Evolutionary conservation across 495 filamentous ascomycete genomes (phyloP).

Genomic region (Penicillium argentinense): DNA sequence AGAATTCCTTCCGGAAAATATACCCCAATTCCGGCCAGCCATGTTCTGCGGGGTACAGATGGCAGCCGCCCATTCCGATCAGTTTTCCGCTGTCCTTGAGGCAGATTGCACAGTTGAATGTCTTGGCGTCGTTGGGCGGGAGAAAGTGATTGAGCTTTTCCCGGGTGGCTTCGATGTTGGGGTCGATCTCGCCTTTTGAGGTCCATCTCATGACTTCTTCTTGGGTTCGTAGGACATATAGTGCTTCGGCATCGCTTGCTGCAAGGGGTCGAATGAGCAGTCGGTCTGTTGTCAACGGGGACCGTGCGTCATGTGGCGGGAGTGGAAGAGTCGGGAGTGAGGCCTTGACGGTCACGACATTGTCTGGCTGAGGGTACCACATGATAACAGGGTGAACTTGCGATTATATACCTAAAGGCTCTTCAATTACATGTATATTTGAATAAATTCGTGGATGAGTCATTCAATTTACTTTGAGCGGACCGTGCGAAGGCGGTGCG

Average conservation of each 20-base stretch:
- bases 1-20: conserved; percentile 41
- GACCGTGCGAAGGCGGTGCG: conserved; percentile 3
- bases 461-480: too few relatives aligned
- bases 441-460: too few relatives aligned
- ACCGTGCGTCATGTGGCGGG: conserved; percentile 3
- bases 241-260: conserved; percentile 30
- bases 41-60: conserved; percentile 11
- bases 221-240: conserved; percentile 44
- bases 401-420: too few relatives aligned
- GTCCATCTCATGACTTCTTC: conserved; percentile 53
- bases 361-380: background rate
- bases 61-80: conserved; percentile 20
- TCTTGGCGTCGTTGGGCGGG: conserved; percentile 24
- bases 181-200: conserved; percentile 31
- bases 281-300: conserved; percentile 38
- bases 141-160: conserved; percentile 28
- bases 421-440: too few relatives aligned
- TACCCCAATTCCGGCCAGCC: conserved; percentile 47
- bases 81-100: conserved; percentile 18
- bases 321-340: conserved; percentile 12
- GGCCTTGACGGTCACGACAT: conserved; percentile 9
- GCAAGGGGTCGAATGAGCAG: conserved; percentile 41
- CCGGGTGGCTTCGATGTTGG: conserved; percentile 31
- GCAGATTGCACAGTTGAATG: conserved; percentile 43
- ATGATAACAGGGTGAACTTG: too few relatives aligned